Conservation (phyloP, 2,329 filamentous ascomycete species). For the Pestalotiopsis sp. region DNA sequence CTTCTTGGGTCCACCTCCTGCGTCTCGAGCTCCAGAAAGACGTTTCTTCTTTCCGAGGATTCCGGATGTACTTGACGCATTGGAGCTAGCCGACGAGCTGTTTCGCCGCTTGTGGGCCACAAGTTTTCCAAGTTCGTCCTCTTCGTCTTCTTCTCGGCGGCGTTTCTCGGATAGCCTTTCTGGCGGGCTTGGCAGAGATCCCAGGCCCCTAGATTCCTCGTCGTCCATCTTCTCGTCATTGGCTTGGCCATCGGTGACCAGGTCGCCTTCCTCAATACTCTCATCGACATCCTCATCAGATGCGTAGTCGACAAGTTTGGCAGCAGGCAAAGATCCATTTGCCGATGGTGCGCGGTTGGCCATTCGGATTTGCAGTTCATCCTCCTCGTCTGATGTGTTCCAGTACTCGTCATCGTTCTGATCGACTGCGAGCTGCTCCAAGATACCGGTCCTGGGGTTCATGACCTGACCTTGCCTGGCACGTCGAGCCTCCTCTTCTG, state of each 20-base stretch:
- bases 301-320: slow-evolving; percentile 84
- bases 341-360: slow-evolving; percentile 37
- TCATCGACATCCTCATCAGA: slow-evolving; percentile 84
- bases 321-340: slow-evolving; percentile 64
- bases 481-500: slow-evolving; percentile 56
- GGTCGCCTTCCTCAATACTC: slow-evolving; percentile 15
- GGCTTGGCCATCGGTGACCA: background rate
- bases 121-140: slow-evolving; percentile 87
- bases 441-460: slow-evolving; percentile 54
- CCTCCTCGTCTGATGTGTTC: slow-evolving; percentile 84
- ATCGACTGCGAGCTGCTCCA: slow-evolving; percentile 75
- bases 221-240: slow-evolving; percentile 22
- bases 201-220: slow-evolving; percentile 32
- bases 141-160: slow-evolving; percentile 87
- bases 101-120: slow-evolving; percentile 64
- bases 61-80: slow-evolving; percentile 35
- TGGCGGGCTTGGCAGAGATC: slow-evolving; percentile 56
- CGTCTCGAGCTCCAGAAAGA: slow-evolving; percentile 39
- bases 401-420: slow-evolving; percentile 91
- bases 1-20: slow-evolving; percentile 47
- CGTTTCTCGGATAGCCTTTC: slow-evolving; percentile 87
- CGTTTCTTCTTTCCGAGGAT: slow-evolving; percentile 47
- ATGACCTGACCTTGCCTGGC: slow-evolving; percentile 35
- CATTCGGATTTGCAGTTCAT: slow-evolving; percentile 52
- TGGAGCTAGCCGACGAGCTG: slow-evolving; percentile 51